Percentiles rank a stretch among this genome's conserved stretches.
These are phyloP conservation scores for Scedosporium boydii DNA, from an alignment of 2,329 filamentous ascomycete species.

Conservation along the genomic window DNA sequence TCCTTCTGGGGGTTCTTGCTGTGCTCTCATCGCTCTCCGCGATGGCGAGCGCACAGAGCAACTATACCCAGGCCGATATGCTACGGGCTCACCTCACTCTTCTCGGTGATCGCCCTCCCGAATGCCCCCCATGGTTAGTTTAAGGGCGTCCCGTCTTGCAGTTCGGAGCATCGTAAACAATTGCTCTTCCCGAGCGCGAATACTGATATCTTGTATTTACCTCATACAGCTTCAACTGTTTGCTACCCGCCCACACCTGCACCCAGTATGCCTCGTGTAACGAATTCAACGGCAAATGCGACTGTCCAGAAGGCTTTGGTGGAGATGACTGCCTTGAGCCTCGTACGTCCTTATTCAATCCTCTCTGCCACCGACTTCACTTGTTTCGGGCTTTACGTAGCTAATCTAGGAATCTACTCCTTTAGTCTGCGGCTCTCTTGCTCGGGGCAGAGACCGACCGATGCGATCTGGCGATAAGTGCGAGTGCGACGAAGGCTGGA, in stretches of 20 bases:
- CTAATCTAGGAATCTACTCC: neutral
- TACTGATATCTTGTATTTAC: slow-evolving; percentile 20
- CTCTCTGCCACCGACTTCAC: neutral
- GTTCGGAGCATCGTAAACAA: neutral
- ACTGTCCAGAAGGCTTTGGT: slow-evolving; percentile 85
- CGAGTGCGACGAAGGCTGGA: slow-evolving; percentile 87
- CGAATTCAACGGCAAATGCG: slow-evolving; percentile 82
- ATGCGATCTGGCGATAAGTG: slow-evolving; percentile 64
- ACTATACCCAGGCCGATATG: slow-evolving; percentile 52
- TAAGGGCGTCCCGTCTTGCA: neutral
- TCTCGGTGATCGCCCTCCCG: slow-evolving; percentile 62
- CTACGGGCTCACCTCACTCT: slow-evolving; percentile 58
- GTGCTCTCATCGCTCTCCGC: slow-evolving; percentile 28
- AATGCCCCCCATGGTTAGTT: slow-evolving; percentile 69
- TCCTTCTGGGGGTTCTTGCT: slow-evolving; percentile 28
- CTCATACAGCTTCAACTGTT: slow-evolving; percentile 79
- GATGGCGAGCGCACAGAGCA: slow-evolving; percentile 36
- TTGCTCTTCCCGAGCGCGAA: slow-evolving; percentile 27
- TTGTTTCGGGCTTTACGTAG: neutral
- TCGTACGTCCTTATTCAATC: slow-evolving; percentile 31
- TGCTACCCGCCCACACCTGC: slow-evolving; percentile 84
- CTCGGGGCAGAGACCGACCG: slow-evolving; percentile 68
- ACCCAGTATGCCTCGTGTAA: slow-evolving; percentile 87
- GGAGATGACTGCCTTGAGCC: slow-evolving; percentile 89
- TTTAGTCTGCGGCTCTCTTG: slow-evolving; percentile 74